phyloP scores from a whole-genome alignment of 202 grass and related monocot genomes.

The Setaria italica region DNA sequence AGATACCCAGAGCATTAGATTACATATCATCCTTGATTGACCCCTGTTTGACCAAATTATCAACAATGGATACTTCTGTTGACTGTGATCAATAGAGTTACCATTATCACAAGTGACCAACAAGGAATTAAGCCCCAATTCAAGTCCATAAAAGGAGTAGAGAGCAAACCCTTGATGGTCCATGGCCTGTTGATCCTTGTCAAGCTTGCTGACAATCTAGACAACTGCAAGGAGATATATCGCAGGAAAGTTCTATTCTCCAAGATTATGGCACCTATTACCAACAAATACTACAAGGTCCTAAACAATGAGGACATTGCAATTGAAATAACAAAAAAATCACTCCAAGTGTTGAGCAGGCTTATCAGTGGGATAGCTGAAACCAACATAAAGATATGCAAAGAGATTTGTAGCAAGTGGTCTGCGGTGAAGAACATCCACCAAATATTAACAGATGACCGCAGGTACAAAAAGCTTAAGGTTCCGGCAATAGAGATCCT shows the following conservation, averaged over 20 bases:
- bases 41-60: not conserved
- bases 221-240: conserved; percentile 16
- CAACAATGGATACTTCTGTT: not conserved
- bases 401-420: not conserved
- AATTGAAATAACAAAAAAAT: conserved; percentile 26
- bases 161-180: conserved; percentile 8
- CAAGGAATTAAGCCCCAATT: too few relatives aligned
- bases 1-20: not conserved
- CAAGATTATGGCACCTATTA: conserved; percentile 5
- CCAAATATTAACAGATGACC: not conserved
- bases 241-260: not conserved
- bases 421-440: not conserved
- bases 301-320: not conserved
- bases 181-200: conserved; percentile 21
- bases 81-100: too few relatives aligned
- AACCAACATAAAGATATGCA: not conserved
- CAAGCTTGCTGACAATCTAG: conserved; percentile 3
- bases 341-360: conserved; percentile 14
- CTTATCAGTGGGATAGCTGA: conserved; percentile 20
- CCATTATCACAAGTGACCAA: too few relatives aligned
- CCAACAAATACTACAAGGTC: not conserved
- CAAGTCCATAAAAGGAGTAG: not conserved
- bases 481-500: conserved; percentile 31
- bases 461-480: not conserved
- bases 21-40: conserved; percentile 20